phyloP scores from a whole-genome alignment of 257 asterid species.

The Striga asiatica region DNA sequence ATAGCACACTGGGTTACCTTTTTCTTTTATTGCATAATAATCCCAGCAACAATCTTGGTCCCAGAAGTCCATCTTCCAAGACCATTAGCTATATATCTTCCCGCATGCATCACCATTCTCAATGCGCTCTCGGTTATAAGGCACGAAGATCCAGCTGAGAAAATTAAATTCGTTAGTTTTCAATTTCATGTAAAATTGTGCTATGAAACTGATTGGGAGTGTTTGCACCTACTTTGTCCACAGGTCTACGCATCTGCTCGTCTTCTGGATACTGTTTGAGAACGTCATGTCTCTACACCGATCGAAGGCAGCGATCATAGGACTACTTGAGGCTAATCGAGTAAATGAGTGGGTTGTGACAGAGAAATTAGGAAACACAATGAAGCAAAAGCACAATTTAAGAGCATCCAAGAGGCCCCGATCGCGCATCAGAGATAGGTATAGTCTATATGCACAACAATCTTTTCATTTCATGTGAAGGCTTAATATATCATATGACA shows the following conservation, averaged over 20 bases:
- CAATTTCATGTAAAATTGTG: background rate
- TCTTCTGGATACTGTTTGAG: constrained; percentile 65
- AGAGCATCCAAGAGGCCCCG: constrained; percentile 32
- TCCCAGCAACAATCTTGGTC: constrained; percentile 54
- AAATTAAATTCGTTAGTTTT: background rate
- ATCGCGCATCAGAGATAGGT: constrained; percentile 50
- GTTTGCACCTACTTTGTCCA: constrained; percentile 1
- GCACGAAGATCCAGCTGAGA: constrained; percentile 21
- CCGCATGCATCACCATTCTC: constrained; percentile 55
- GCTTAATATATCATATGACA: no score
- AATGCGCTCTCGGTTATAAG: constrained; percentile 52
- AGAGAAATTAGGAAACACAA: constrained; percentile 55
- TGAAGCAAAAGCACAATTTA: constrained; percentile 29
- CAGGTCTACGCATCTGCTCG: constrained; percentile 59
- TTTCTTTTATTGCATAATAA: constrained; percentile 62
- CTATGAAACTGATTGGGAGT: background rate
- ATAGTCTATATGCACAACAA: constrained; percentile 5
- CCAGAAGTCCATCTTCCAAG: constrained; percentile 60
- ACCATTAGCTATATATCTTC: constrained; percentile 59
- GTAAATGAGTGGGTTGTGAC: constrained; percentile 78
- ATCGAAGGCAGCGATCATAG: constrained; percentile 69
- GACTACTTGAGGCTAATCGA: constrained; percentile 57
- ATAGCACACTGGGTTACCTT: constrained; percentile 71
- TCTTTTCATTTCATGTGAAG: background rate
- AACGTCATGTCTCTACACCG: constrained; percentile 76